These are phyloP conservation scores for Chlamydomonas urium DNA, from an alignment of 139 green algal species.

Conservation along the genomic window DNA sequence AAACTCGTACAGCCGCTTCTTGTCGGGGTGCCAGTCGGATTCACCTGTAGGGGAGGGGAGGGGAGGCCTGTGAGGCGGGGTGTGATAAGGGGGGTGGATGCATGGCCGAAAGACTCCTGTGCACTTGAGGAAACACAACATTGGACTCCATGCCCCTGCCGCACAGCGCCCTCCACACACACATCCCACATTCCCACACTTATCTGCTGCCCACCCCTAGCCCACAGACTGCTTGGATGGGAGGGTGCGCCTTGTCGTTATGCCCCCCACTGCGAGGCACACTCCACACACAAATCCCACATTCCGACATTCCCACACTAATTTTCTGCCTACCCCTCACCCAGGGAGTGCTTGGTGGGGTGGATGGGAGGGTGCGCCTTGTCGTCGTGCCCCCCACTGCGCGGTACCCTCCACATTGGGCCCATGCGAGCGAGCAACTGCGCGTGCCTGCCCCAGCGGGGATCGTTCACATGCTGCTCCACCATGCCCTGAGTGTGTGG, in stretches of 20 bases:
- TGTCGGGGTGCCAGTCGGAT: constrained; percentile 55
- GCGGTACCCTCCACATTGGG: constrained; percentile 63
- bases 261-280: constrained; percentile 69
- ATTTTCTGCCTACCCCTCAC: background rate
- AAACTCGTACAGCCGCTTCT: constrained; percentile 91
- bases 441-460: constrained; percentile 58
- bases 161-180: background rate
- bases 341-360: constrained; percentile 56
- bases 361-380: constrained; percentile 86
- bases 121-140: too few species aligned
- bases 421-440: constrained; percentile 40
- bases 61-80: background rate
- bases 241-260: constrained; percentile 73
- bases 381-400: constrained; percentile 78
- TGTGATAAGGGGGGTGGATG: too few species aligned
- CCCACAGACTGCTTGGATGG: constrained; percentile 91
- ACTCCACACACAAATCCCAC: too few species aligned
- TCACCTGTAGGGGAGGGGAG: constrained; percentile 6
- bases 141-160: too few species aligned
- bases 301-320: too few species aligned
- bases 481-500: constrained; percentile 69
- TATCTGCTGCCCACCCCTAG: background rate
- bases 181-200: background rate
- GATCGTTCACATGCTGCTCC: constrained; percentile 43
- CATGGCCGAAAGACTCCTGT: background rate